Evolutionary conservation across 768 basidiomycete genomes (phyloP).

Genomic region (Suillus occidentalis): DNA sequence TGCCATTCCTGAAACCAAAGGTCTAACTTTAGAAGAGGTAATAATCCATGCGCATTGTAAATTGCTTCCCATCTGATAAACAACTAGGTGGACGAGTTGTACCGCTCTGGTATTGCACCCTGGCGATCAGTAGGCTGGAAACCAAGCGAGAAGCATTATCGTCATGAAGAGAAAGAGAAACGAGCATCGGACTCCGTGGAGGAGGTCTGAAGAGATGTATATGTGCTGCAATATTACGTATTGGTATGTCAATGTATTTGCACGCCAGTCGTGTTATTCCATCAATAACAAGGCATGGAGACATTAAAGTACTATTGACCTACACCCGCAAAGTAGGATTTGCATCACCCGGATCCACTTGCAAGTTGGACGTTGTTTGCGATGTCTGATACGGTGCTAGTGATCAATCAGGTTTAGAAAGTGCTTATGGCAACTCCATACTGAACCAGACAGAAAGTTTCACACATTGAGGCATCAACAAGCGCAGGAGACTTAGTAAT

Average conservation of each 20-base stretch:
- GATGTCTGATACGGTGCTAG: no score
- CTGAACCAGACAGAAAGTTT: no score
- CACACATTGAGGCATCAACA: no score
- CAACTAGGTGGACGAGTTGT: slow-evolving; percentile 68
- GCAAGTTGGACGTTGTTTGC: no score
- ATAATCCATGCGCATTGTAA: slow-evolving; percentile 10
- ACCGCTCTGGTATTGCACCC: slow-evolving; percentile 62
- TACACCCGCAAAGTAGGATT: no score
- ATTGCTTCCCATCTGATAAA: not conserved
- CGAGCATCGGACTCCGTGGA: slow-evolving; percentile 23
- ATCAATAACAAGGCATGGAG: no score
- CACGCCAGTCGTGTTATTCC: not conserved
- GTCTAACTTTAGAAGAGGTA: slow-evolving; percentile 73
- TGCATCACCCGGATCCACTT: no score
- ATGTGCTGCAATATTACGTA: slow-evolving; percentile 3
- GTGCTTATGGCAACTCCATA: no score
- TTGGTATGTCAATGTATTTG: not conserved
- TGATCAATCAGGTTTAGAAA: no score
- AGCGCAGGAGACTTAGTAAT: no score
- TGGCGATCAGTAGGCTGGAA: slow-evolving; percentile 66
- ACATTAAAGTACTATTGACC: no score
- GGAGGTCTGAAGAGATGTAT: not conserved
- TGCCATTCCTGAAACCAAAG: slow-evolving; percentile 80
- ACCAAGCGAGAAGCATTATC: slow-evolving; percentile 46
- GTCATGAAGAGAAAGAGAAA: slow-evolving; percentile 26